Evolutionary conservation across 129 eudicot species (phyloP), one percentile per base, ranked within the genome.

Genomic region (Arctium lappa): DNA sequence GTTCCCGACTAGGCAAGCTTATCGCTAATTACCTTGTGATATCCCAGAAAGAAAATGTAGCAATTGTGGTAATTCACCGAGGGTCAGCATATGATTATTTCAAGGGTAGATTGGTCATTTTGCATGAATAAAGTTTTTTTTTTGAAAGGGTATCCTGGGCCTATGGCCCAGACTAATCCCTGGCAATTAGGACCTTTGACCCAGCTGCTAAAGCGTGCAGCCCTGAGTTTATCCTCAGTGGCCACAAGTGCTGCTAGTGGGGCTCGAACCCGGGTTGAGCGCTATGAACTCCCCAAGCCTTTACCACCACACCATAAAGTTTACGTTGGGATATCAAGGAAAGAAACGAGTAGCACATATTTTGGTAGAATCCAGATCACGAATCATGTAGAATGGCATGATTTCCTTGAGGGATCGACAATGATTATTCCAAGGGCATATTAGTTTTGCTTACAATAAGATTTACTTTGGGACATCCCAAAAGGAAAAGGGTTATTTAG

Each of bases 361-460:
- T 44, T 74, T 44, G 78, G 15, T 44, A 44, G 33, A 9, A 44
- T 44, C 66, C 0, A 65, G 70, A 62, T 62, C 12, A 73, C 5
- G 15, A 30, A 12, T 56, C 50, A 60, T 22, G 53, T 31, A 16
- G 31, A 18, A 53, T 53, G 63, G 63, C 16, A 7, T 42, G 18
- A 53, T 3, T n/a, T 6, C 10, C 3, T 56, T n/a, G 40, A 2
- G 74, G 29, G 30, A 12, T 78, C 60, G 15, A 5, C 1, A 31
- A 29, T 27, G 40, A 66, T 65, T 6, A 38, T 29, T 27, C 65
- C 74, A 66, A 78, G 74, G 74, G 74, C 53, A 78, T 6, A 78
- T 65, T 39, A 38, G 82, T 65, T 78, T 73, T 34, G 71, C 22
- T 37, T 56, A 73, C 30, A 60, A 12, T 60, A 81, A 38, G 44